phyloP scores from a whole-genome alignment of 192 early-diverging fungal species.

The Backusella macrospora region DNA sequence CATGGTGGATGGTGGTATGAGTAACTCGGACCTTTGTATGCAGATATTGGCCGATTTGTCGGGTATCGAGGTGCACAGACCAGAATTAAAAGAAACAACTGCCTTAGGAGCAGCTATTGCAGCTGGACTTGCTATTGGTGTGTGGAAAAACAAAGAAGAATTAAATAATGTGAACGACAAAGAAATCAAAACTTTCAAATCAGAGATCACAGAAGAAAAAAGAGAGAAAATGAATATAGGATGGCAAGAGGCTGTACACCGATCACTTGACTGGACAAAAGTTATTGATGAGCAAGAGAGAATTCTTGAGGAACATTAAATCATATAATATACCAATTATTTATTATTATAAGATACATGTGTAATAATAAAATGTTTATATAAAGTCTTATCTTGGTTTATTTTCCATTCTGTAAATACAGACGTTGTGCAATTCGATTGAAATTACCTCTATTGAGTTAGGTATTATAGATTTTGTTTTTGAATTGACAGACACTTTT shows the following conservation, averaged over 20 bases:
- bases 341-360: no score
- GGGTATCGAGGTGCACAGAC: conserved; percentile 77
- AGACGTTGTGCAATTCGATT: no score
- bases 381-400: no score
- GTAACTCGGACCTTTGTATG: conserved; percentile 88
- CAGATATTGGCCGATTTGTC: conserved; percentile 89
- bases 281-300: background rate
- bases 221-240: conserved; percentile 57
- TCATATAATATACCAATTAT: background rate
- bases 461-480: no score
- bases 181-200: conserved; percentile 44
- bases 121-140: conserved; percentile 74
- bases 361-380: no score
- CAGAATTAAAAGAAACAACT: conserved; percentile 88
- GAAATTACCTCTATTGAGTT: no score
- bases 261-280: conserved; percentile 59
- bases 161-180: conserved; percentile 51
- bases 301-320: background rate
- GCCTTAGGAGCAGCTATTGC: conserved; percentile 91
- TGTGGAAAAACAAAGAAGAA: conserved; percentile 59
- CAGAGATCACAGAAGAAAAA: conserved; percentile 51
- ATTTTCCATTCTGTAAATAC: no score
- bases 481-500: no score
- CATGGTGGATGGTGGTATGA: conserved; percentile 91
- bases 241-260: conserved; percentile 79